Evolutionary conservation across 345 rosid genomes (phyloP), one percentile per base, ranked within the genome.

Genomic region (Moricandia moricandioides): DNA sequence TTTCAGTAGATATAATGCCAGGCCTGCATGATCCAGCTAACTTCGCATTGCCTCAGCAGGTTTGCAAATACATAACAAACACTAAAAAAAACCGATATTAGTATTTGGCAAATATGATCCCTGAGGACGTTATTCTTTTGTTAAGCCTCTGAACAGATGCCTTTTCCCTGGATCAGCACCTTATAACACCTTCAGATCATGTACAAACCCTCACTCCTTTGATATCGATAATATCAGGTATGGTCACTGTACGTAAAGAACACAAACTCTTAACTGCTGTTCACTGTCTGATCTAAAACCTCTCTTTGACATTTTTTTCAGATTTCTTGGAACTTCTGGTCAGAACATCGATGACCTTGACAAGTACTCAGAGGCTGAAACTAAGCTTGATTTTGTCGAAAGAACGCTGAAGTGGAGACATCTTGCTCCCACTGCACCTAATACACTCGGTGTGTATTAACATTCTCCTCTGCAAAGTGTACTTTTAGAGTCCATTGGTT

Each of bases 281-380:
- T 52, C 11, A 4, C 37, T 61, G 8, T 71, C 43, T 21, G 74
- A 26, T 37, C 16, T 16, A 29, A 62, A 68, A 31, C 16, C 45
- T 56, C 17, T n/a, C 64, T 45, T 79, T 62, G 67, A 31, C 40
- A n/a, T 45, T 71, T 73, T 74, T 74, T 76, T 26, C 73, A 96
- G 98, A 78, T 91, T 96, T 85, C 98, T 96, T 76, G 97, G 99
- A 83, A 96, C 99, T 26, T 96, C 99, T n/a, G 99, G 98, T 77
- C 98, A 96, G 82, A 96, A 92, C 60, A 86, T 96, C 21, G 91
- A 91, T 69, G 99, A 92, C 84, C 94, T 96, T 62, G 82, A 83
- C 57, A 92, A 92, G 84, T 92, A 96, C 77, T 91, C 98, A 8
- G 95, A 89, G 75, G 99, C 91, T 57, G 72, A 85, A 40, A 83